Percentiles rank a stretch among this genome's conserved stretches.
These are phyloP conservation scores for Fusarium gaditjirri DNA, from an alignment of 2,329 filamentous ascomycete genomes.

Conservation along the genomic window DNA sequence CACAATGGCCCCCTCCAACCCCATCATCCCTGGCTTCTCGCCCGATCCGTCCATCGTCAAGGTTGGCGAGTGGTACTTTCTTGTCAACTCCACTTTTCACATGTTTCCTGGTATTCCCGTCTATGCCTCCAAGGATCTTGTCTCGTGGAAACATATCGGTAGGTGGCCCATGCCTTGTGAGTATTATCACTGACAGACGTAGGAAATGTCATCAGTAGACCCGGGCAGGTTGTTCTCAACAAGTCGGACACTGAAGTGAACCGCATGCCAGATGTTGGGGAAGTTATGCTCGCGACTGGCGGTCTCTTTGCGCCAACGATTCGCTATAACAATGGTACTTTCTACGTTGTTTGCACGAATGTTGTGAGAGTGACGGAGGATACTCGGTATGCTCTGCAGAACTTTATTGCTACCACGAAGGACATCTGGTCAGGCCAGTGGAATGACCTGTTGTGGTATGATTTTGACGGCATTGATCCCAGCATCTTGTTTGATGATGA, in stretches of 20 bases:
- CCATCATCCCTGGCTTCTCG: conserved; percentile 21
- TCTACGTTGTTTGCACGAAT: conserved; percentile 18
- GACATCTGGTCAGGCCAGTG: conserved; percentile 17
- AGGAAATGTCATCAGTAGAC: conserved; percentile 13
- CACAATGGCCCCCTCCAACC: conserved; percentile 13
- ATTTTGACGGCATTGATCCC: conserved; percentile 6
- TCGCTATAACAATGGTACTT: background rate
- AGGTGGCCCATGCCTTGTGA: fast-evolving
- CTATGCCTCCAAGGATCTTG: background rate
- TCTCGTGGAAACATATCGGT: conserved; percentile 16
- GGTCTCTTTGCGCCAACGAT: conserved; percentile 15
- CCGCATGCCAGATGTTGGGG: background rate
- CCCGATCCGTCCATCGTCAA: conserved; percentile 20
- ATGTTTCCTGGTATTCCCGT: conserved; percentile 21
- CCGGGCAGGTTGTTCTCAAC: background rate
- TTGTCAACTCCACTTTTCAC: conserved; percentile 22
- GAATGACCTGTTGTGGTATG: conserved; percentile 11
- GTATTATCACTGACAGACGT: fast-evolving
- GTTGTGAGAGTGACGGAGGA: background rate
- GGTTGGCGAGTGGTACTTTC: conserved; percentile 18
- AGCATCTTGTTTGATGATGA: conserved; percentile 11
- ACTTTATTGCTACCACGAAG: background rate
- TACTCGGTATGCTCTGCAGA: background rate
- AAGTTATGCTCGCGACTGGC: background rate
- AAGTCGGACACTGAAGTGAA: conserved; percentile 7